phyloP scores from a whole-genome alignment of 2,329 filamentous ascomycete species.

The Eutypella sp. region DNA sequence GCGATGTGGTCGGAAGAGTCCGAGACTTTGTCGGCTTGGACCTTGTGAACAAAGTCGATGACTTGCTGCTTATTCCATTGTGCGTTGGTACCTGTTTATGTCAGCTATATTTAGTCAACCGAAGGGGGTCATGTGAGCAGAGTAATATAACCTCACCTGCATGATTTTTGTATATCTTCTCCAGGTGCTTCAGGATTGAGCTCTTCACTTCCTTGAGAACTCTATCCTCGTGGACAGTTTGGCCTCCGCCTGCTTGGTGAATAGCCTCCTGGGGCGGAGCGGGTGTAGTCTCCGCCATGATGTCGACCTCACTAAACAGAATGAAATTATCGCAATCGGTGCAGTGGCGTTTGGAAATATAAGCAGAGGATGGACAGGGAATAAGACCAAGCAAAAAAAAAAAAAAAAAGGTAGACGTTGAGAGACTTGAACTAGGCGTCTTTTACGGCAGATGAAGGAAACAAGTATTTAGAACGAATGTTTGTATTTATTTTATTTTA shows the following conservation, averaged over 20 bases:
- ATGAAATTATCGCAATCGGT: constrained; percentile 5
- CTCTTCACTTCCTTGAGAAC: constrained; percentile 37
- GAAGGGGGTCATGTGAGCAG: constrained; percentile 14
- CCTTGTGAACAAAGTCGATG: constrained; percentile 39
- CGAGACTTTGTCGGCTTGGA: constrained; percentile 37
- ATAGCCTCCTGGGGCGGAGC: constrained; percentile 24
- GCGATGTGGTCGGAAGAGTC: constrained; percentile 26
- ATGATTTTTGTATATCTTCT: constrained; percentile 42
- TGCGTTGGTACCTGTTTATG: constrained; percentile 32
- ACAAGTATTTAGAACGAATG: neutral
- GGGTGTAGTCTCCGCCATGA: constrained; percentile 19
- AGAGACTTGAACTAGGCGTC: neutral
- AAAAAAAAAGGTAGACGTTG: neutral
- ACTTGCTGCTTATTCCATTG: constrained; percentile 43
- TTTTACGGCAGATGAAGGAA: neutral
- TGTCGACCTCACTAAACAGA: neutral
- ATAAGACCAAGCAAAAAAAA: neutral
- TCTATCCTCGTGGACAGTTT: constrained; percentile 34
- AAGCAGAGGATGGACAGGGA: neutral
- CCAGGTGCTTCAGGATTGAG: constrained; percentile 37
- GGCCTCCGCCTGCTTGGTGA: constrained; percentile 44
- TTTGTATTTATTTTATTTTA: neutral
- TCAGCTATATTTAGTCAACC: constrained; percentile 41
- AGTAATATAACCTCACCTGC: constrained; percentile 21
- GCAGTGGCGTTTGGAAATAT: neutral